Percentiles rank a stretch among this genome's conserved stretches.
phyloP scores from a whole-genome alignment of 495 filamentous ascomycete genomes.

The Hyaloscypha bicolor region DNA sequence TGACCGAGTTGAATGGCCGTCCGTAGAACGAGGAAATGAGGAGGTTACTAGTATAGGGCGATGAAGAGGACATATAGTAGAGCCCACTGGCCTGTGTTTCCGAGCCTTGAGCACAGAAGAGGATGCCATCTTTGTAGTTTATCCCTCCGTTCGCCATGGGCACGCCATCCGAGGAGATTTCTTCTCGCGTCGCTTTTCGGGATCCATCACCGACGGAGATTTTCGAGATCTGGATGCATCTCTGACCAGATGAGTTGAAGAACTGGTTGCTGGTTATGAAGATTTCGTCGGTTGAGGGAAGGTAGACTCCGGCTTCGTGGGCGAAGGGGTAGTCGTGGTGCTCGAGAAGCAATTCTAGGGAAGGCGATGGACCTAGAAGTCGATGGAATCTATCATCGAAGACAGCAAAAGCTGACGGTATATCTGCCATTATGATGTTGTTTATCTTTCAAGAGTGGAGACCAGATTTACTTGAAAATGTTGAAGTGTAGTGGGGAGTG shows the following conservation, averaged over 20 bases:
- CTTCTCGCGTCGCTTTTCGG: not conserved
- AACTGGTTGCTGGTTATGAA: conserved; percentile 28
- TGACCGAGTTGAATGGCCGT: conserved; percentile 61
- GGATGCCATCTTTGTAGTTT: conserved; percentile 33
- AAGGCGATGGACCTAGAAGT: conserved; percentile 13
- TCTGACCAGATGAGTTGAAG: not conserved
- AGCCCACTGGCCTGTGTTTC: conserved; percentile 43
- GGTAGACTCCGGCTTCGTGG: conserved; percentile 28
- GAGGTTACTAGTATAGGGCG: conserved; percentile 29
- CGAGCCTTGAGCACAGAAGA: conserved; percentile 55
- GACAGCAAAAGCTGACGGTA: not conserved
- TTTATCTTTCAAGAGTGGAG: not conserved
- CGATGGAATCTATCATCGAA: conserved; percentile 9
- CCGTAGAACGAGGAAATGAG: conserved; percentile 51
- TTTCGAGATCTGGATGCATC: conserved; percentile 24
- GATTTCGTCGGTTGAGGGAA: conserved; percentile 12
- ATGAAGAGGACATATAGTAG: conserved; percentile 43
- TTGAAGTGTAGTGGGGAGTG: too few species aligned
- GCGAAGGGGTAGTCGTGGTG: conserved; percentile 23
- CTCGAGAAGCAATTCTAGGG: conserved; percentile 15
- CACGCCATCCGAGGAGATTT: conserved; percentile 7
- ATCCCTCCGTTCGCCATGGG: conserved; percentile 28
- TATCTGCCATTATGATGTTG: not conserved
- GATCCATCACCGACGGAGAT: not conserved
- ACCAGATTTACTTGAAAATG: too few species aligned